Evolutionary conservation across 129 eudicot species (phyloP).

Genomic region (Lactuca saligna): DNA sequence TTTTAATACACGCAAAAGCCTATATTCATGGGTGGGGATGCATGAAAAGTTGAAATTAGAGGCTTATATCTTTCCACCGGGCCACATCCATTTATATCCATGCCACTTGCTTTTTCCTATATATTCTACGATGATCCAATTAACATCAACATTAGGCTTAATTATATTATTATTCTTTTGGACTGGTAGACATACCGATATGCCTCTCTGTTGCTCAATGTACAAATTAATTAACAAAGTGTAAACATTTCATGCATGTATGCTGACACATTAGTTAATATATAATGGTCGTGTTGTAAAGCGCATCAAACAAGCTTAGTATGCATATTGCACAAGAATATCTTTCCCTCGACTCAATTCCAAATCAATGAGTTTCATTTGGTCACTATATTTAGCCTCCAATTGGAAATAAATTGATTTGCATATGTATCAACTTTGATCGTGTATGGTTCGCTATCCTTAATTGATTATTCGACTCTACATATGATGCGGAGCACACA

Average conservation of each 20-base stretch:
- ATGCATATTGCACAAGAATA: no score
- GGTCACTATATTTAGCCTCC: no score
- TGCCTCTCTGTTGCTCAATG: neutral
- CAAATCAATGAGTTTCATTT: no score
- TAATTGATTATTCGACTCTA: no score
- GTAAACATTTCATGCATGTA: neutral
- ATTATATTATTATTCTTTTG: neutral
- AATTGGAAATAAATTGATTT: no score
- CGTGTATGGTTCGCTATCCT: no score
- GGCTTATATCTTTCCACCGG: constrained; percentile 30
- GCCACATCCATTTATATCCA: constrained; percentile 30
- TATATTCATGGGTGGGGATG: constrained; percentile 49
- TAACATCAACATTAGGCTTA: constrained; percentile 11
- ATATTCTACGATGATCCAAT: constrained; percentile 27
- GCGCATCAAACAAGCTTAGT: no score
- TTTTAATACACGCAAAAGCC: constrained; percentile 42
- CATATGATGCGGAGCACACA: no score
- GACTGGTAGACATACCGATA: neutral
- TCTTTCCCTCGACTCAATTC: no score
- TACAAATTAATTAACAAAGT: no score
- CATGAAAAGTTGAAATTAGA: constrained; percentile 39
- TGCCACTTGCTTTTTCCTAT: constrained; percentile 26
- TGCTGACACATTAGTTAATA: neutral
- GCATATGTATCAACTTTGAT: no score
- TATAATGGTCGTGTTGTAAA: neutral